Conservation (phyloP, 441 rosid species). For the Gossypium davidsonii region DNA sequence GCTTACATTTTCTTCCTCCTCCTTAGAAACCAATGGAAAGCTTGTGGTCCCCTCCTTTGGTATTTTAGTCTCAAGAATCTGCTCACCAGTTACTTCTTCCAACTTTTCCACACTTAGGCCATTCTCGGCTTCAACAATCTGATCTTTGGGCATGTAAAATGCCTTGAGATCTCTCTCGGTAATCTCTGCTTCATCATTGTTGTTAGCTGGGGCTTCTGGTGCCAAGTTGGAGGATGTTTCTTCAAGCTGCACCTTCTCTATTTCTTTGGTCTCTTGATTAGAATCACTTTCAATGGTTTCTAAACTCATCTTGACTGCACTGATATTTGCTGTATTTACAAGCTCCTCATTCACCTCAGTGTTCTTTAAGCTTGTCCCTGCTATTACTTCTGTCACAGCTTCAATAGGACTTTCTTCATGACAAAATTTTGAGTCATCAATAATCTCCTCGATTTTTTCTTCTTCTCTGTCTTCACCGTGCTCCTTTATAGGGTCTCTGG, state of each 20-base stretch:
- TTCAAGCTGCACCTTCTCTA: not conserved
- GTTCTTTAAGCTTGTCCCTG: slow-evolving; percentile 15
- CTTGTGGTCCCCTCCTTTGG: slow-evolving; percentile 11
- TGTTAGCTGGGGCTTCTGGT: not conserved
- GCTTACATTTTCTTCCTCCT: slow-evolving; percentile 5
- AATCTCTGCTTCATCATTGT: not conserved
- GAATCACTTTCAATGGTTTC: not conserved
- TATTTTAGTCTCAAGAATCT: slow-evolving; percentile 16
- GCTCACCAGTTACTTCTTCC: slow-evolving; percentile 2
- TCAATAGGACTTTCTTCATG: not conserved
- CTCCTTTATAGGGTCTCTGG: not conserved
- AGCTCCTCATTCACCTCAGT: not conserved
- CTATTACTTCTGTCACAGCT: not conserved
- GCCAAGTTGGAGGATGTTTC: not conserved
- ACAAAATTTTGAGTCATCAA: not conserved
- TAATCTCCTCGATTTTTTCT: slow-evolving; percentile 10
- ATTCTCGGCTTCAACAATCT: slow-evolving; percentile 1
- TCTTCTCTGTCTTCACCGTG: slow-evolving; percentile 1
- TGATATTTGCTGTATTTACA: not conserved
- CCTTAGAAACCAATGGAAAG: slow-evolving; percentile 10
- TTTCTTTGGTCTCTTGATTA: not conserved
- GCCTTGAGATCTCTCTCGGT: not conserved
- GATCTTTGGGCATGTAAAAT: not conserved
- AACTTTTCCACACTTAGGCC: slow-evolving; percentile 10
- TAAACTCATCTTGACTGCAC: not conserved